Evolutionary conservation across 768 basidiomycete species (phyloP).

Genomic region (Cubamyces lactineus): DNA sequence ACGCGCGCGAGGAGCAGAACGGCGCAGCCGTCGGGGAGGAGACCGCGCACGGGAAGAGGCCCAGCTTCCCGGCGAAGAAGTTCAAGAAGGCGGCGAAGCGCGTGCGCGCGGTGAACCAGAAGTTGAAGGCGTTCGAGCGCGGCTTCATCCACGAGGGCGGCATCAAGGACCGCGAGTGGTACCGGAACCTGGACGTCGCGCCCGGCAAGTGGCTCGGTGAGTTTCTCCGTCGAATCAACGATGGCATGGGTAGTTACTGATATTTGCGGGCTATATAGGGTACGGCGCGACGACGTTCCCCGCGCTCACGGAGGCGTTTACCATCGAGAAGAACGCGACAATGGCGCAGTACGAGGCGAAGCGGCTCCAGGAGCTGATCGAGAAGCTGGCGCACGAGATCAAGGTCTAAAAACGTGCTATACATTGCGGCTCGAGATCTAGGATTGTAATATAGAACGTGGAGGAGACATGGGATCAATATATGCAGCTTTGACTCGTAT

Average conservation of each 20-base stretch:
- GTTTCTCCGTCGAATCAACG: constrained; percentile 27
- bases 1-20: constrained; percentile 16
- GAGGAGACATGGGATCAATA: too few relatives aligned
- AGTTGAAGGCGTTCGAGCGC: constrained; percentile 70
- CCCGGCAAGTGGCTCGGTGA: constrained; percentile 84
- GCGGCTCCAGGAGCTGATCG: constrained; percentile 58
- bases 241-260: too few relatives aligned
- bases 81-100: constrained; percentile 62
- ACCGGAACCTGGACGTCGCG: constrained; percentile 80
- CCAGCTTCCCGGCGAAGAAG: constrained; percentile 35
- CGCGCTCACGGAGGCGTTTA: constrained; percentile 75
- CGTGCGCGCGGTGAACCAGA: constrained; percentile 62
- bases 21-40: too few relatives aligned
- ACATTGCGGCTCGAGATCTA: not conserved
- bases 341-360: constrained; percentile 62
- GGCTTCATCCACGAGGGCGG: constrained; percentile 82
- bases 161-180: constrained; percentile 84
- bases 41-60: too few relatives aligned
- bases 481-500: too few relatives aligned
- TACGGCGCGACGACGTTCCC: constrained; percentile 88
- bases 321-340: constrained; percentile 64
- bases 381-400: constrained; percentile 29
- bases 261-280: constrained; percentile 43
- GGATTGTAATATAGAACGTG: not conserved
- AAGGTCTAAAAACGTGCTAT: constrained; percentile 8